Evolutionary conservation across 116 monocot species (phyloP).

Genomic region (Phalaenopsis hybrid): DNA sequence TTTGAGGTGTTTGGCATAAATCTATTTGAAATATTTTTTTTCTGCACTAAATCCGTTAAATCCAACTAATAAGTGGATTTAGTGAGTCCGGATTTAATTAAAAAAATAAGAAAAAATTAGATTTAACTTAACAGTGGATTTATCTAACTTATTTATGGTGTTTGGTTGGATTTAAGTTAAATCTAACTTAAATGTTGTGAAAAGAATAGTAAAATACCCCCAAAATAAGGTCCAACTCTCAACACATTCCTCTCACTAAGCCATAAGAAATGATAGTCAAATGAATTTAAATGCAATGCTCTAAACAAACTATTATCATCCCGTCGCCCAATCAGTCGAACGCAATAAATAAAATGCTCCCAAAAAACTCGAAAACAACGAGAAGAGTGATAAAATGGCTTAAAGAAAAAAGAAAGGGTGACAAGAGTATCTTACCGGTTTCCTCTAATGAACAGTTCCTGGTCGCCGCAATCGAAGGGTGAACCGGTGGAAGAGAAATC

Average conservation of each 20-base stretch:
- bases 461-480: constrained; percentile 38
- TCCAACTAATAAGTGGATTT: too few species aligned
- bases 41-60: too few species aligned
- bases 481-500: constrained; percentile 23
- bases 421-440: constrained; percentile 39
- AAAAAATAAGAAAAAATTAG: too few species aligned
- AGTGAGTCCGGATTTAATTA: too few species aligned
- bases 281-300: not conserved
- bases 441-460: constrained; percentile 87
- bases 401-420: constrained; percentile 4
- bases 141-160: too few species aligned
- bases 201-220: too few species aligned
- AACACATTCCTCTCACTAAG: not conserved
- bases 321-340: not conserved
- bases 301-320: not conserved
- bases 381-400: not conserved
- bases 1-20: too few species aligned
- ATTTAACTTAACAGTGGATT: too few species aligned
- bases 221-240: too few species aligned
- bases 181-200: too few species aligned
- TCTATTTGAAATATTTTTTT: too few species aligned
- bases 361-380: not conserved
- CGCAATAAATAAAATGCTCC: not conserved
- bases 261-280: not conserved
- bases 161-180: too few species aligned